These are phyloP conservation scores for Xylaria hypoxylon DNA, from an alignment of 2,329 filamentous ascomycete species.

Conservation along the genomic window DNA sequence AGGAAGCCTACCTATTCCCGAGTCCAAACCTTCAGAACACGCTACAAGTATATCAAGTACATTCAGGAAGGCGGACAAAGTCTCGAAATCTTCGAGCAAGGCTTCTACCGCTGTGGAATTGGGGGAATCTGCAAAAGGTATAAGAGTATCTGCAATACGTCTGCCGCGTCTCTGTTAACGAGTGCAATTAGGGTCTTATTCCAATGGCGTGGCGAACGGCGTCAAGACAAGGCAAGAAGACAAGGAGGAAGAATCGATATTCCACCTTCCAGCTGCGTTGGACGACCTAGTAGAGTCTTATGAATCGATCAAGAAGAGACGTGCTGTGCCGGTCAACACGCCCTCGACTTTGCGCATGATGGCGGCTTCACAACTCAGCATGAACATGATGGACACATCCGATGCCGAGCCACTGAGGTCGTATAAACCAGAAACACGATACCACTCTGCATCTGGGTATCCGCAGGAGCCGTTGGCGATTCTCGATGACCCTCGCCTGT, in stretches of 20 bases:
- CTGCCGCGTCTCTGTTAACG: conserved; percentile 35
- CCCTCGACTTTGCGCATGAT: conserved; percentile 80
- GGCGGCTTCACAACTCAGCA: conserved; percentile 74
- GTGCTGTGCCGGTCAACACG: conserved; percentile 70
- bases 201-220: conserved; percentile 66
- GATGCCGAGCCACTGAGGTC: conserved; percentile 86
- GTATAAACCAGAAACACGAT: conserved; percentile 85
- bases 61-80: conserved; percentile 50
- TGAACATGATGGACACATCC: conserved; percentile 73
- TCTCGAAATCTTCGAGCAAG: conserved; percentile 60
- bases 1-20: conserved; percentile 44
- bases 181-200: conserved; percentile 53
- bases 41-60: conserved; percentile 45
- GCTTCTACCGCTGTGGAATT: conserved; percentile 57
- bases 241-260: conserved; percentile 77
- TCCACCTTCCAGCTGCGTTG: conserved; percentile 88
- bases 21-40: conserved; percentile 47
- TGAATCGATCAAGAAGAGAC: conserved; percentile 82
- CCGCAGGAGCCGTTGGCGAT: conserved; percentile 92
- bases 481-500: conserved; percentile 90
- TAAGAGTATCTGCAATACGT: conserved; percentile 28
- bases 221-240: conserved; percentile 58
- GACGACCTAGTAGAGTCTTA: conserved; percentile 93
- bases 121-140: conserved; percentile 60
- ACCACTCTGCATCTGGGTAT: conserved; percentile 82